Percentiles rank a stretch among this genome's conserved stretches.
Evolutionary conservation across 306 rosid genomes (phyloP).

Genomic region (Cucurbita argyrosperma): DNA sequence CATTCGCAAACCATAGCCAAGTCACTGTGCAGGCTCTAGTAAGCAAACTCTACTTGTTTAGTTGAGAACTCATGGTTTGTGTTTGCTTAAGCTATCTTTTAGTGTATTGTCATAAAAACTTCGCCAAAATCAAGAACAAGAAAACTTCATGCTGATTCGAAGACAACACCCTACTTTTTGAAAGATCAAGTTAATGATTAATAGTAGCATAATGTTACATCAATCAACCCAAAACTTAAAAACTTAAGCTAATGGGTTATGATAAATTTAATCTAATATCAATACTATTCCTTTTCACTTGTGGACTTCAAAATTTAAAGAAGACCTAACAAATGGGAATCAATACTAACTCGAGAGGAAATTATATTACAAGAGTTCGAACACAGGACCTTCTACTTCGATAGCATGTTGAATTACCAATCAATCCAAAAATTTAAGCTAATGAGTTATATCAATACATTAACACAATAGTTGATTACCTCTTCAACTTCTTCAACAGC

Average conservation of each 20-base stretch:
- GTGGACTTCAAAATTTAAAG: no score
- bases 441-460: no score
- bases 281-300: no score
- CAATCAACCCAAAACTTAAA: no score
- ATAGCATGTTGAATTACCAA: no score
- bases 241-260: no score
- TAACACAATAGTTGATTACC: slow-evolving; percentile 18
- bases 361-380: no score
- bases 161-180: background rate
- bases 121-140: background rate
- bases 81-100: background rate
- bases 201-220: background rate
- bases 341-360: no score
- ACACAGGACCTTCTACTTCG: no score
- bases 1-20: background rate
- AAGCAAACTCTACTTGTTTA: background rate
- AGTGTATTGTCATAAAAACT: background rate
- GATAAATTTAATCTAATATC: no score
- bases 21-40: background rate
- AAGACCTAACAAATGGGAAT: no score
- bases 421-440: no score
- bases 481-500: slow-evolving; percentile 90
- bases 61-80: background rate
- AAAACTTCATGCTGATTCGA: background rate
- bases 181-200: background rate